Evolutionary conservation across 495 filamentous ascomycete species (phyloP), one percentile per base, ranked within the genome.

Genomic region (Sphaerosporella brunnea): DNA sequence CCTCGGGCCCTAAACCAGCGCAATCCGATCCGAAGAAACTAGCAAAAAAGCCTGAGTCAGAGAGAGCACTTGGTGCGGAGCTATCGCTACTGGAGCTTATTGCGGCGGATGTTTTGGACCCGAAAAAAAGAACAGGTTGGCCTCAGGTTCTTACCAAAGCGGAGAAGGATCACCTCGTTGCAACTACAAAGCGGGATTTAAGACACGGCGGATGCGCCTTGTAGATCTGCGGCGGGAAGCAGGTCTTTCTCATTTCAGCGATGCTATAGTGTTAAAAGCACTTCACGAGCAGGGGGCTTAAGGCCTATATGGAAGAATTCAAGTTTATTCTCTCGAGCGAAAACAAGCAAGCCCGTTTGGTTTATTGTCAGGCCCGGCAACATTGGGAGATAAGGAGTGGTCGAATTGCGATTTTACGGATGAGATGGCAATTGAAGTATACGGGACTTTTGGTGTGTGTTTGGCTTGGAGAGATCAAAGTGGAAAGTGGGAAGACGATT

Each of bases 201-300:
- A n/a, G 74, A 68, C n/a, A n/a, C n/a, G n/a, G n/a, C n/a, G n/a
- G n/a, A n/a, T n/a, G n/a, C n/a, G n/a, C n/a, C n/a, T n/a, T n/a
- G n/a, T n/a, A n/a, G n/a, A n/a, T n/a, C n/a, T n/a, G n/a, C n/a
- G n/a, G n/a, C n/a, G n/a, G n/a, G 93, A 93, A 0, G 75, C 86
- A 0, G 80, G 82, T 55, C 86, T 80, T 5, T 92, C 81, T 1
- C 87, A 67, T 0, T 79, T 78, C 35, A 74, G 72, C 13, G 28
- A 32, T 32, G 13, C 7, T 32, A 32, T 13, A 7, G 28, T 32
- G 5, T 13, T 32, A 32, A 32, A 32, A 32, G 28, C 7, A 7
- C 13, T 32, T 7, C 5, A 32, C 5, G 28, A 32, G 13, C 7
- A 32, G 8, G 58, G 61, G 34, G 13, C 5, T 32, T 7, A 32